phyloP scores from a whole-genome alignment of 2,329 filamentous ascomycete genomes.

The Hypomyces rosellus region DNA sequence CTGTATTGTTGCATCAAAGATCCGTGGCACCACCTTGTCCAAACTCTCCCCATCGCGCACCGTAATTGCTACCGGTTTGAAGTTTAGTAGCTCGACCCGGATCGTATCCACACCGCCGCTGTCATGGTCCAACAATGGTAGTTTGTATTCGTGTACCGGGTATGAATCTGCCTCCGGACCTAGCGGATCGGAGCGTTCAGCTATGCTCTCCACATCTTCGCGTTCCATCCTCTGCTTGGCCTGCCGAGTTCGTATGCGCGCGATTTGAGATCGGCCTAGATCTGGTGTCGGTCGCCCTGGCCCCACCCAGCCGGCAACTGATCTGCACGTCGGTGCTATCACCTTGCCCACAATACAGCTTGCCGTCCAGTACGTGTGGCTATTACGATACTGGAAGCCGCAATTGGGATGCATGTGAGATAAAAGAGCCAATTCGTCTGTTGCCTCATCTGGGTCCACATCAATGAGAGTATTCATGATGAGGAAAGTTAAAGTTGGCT shows the following conservation, averaged over 20 bases:
- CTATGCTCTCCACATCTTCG: conserved; percentile 60
- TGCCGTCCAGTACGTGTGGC: conserved; percentile 71
- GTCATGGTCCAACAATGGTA: conserved; percentile 50
- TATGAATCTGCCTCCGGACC: conserved; percentile 57
- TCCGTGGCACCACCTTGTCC: conserved; percentile 30
- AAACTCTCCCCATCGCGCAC: conserved; percentile 14
- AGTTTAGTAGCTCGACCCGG: conserved; percentile 60
- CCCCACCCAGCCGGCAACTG: conserved; percentile 68
- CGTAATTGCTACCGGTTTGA: conserved; percentile 40
- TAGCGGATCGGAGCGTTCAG: conserved; percentile 60
- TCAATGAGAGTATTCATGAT: conserved; percentile 75
- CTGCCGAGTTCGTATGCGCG: conserved; percentile 56
- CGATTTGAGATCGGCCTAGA: conserved; percentile 62
- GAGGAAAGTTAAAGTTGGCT: conserved; percentile 62
- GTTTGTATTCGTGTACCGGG: conserved; percentile 61
- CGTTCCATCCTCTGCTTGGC: conserved; percentile 51
- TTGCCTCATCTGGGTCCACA: conserved; percentile 62
- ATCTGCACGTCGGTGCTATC: conserved; percentile 62
- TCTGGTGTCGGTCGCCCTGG: conserved; percentile 63
- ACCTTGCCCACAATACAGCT: conserved; percentile 70
- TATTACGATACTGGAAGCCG: conserved; percentile 69
- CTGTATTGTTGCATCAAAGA: conserved; percentile 55
- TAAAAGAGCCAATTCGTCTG: conserved; percentile 58
- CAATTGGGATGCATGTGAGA: conserved; percentile 62
- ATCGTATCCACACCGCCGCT: conserved; percentile 59